Evolutionary conservation across 805 yeast genomes (phyloP), one percentile per base, ranked within the genome.

Genomic region (Kurtzmaniella cleridarum): DNA sequence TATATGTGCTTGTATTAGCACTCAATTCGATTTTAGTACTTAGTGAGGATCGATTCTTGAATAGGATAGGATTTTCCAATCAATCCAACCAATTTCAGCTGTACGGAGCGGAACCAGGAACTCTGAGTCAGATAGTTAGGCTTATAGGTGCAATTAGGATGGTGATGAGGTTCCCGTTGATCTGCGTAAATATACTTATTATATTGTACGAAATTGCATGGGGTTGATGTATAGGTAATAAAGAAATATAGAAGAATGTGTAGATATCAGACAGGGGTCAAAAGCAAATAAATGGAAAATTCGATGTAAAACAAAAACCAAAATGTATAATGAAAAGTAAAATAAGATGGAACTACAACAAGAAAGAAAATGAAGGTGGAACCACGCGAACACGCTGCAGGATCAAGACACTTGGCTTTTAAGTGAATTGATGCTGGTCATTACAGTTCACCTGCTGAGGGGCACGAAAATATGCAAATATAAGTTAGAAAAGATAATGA

Each of bases 21-120:
- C 74, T 84, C 35, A 85, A 85, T 57, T 78, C 91, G 0, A 75
- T 85, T 23, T 93, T 93, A 0, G 81, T 85, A 27, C 71, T 85
- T 38, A 83, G 84, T 55, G 95, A 85, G 50, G 93, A 85, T 51
- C 65, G 95, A 42, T 85, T 85, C 51, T 66, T 85, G 42, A 79
- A 80, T 50, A 68, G 95, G 62, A 75, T 55, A 27, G 70, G 65
- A 18, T 41, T 11, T 12, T 36, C 41, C 44, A 47, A 47, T 55
- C 35, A 34, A n/a, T 42, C 36, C 20, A 44, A 40, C 55, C 43
- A 45, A 29, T 38, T 32, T 11, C 39, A 42, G n/a, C 53, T 47
- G 27, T 48, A 39, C 26, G 80, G 79, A 13, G 62, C 62, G 20
- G 75, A 71, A 30, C 64, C 51, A 6, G 46, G 53, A 1, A 41